Conservation (phyloP, 2,329 filamentous ascomycete species). For the Epichloe scottii region DNA sequence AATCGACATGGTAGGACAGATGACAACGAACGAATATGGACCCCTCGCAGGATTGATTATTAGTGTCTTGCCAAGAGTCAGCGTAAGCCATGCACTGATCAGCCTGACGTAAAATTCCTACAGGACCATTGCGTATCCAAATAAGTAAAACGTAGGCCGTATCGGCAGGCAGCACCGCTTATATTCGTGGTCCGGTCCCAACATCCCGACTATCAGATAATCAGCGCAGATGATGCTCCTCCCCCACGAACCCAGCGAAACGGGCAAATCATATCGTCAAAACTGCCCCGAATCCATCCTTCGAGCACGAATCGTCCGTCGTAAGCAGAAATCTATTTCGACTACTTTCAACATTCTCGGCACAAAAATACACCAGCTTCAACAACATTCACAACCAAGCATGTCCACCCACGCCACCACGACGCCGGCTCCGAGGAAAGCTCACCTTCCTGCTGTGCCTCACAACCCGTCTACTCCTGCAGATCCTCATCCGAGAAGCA, state of each 20-base stretch:
- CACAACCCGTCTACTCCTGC: background rate
- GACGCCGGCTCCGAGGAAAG: background rate
- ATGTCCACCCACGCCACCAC: background rate
- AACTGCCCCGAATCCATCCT: no score
- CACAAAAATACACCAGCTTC: no score
- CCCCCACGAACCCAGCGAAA: no score
- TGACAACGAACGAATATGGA: background rate
- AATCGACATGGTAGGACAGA: no score
- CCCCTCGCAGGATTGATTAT: background rate
- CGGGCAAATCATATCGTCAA: no score
- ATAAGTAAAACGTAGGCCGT: background rate
- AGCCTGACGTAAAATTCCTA: background rate
- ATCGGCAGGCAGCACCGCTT: background rate
- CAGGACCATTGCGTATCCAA: background rate
- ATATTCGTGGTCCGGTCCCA: background rate
- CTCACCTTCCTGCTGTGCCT: background rate
- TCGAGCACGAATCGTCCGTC: no score
- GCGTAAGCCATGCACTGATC: background rate
- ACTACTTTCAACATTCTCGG: no score
- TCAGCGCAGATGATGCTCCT: background rate
- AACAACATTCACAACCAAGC: no score
- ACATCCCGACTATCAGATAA: background rate
- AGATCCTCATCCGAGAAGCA: background rate
- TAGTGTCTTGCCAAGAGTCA: background rate
- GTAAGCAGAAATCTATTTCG: no score